Percentiles rank a stretch among this genome's conserved stretches.
These are phyloP conservation scores for Volutella citrinella DNA, from an alignment of 2,329 filamentous ascomycete species.

Conservation along the genomic window DNA sequence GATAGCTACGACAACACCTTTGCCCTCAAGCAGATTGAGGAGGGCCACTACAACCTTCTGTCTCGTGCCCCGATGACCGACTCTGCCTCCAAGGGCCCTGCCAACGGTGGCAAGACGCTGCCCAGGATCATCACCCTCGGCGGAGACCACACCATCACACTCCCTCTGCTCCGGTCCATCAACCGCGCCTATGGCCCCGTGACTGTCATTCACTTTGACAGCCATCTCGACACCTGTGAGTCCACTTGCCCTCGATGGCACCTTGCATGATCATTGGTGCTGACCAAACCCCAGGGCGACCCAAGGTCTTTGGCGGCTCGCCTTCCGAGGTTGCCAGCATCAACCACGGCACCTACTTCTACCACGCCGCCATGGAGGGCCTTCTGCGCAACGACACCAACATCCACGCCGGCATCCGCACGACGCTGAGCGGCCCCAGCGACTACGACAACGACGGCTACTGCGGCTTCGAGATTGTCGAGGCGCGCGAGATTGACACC, in stretches of 20 bases:
- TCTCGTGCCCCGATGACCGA: constrained; percentile 69
- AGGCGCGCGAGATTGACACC: constrained; percentile 49
- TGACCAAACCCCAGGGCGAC: constrained; percentile 61
- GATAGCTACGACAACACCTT: constrained; percentile 75
- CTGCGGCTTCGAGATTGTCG: constrained; percentile 84
- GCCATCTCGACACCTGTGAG: constrained; percentile 65
- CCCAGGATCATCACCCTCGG: constrained; percentile 77
- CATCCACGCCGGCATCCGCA: constrained; percentile 85
- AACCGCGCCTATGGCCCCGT: constrained; percentile 60
- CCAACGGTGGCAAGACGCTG: constrained; percentile 70
- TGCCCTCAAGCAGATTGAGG: constrained; percentile 80
- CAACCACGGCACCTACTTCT: constrained; percentile 90
- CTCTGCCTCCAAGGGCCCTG: constrained; percentile 63
- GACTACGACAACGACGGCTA: constrained; percentile 70
- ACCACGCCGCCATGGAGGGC: constrained; percentile 75
- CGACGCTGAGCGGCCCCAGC: constrained; percentile 66
- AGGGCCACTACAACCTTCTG: constrained; percentile 75
- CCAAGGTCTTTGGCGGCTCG: constrained; percentile 82
- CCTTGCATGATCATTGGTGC: too few species aligned
- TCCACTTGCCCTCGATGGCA: neutral
- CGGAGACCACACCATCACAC: constrained; percentile 61
- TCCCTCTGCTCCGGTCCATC: constrained; percentile 57
- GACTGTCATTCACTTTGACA: constrained; percentile 62
- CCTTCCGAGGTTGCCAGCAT: constrained; percentile 73
- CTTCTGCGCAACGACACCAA: constrained; percentile 78